Percentiles rank a stretch among this genome's conserved stretches.
These are phyloP conservation scores for Malus orientalis DNA, from an alignment of 306 rosid species.

Conservation along the genomic window DNA sequence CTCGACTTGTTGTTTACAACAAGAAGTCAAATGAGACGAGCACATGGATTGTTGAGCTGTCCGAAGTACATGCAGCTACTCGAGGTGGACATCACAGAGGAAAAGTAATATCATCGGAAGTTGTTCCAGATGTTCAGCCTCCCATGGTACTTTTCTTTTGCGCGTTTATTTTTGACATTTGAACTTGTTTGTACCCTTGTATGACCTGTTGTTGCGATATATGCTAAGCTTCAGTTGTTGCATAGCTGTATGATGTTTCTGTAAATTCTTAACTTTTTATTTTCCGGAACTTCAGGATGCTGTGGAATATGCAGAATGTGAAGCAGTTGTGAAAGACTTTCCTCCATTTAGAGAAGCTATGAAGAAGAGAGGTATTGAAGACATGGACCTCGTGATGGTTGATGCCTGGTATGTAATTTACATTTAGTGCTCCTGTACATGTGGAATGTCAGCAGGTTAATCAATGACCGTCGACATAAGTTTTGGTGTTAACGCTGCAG, in stretches of 20 bases:
- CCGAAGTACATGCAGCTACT: slow-evolving; percentile 90
- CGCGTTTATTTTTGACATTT: not conserved
- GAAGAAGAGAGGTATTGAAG: slow-evolving; percentile 94
- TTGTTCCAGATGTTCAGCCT: slow-evolving; percentile 84
- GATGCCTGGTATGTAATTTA: slow-evolving; percentile 61
- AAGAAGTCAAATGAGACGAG: slow-evolving; percentile 72
- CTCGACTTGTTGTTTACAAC: slow-evolving; percentile 77
- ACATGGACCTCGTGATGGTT: slow-evolving; percentile 94
- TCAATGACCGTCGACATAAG: not conserved
- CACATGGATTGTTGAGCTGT: slow-evolving; percentile 66
- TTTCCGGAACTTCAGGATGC: slow-evolving; percentile 49
- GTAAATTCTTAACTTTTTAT: not conserved
- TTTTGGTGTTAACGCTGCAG: slow-evolving; percentile 26
- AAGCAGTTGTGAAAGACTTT: slow-evolving; percentile 71
- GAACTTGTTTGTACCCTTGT: not conserved
- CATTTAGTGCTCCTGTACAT: not conserved
- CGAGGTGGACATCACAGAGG: slow-evolving; percentile 94
- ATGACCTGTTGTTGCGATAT: not conserved
- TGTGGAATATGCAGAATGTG: slow-evolving; percentile 87
- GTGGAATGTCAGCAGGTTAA: not conserved
- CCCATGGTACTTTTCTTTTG: slow-evolving; percentile 54
- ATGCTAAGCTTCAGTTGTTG: not conserved
- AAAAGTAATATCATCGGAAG: slow-evolving; percentile 67
- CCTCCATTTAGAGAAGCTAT: slow-evolving; percentile 93
- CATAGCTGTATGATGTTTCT: not conserved